Percentiles rank a stretch among this genome's conserved stretches.
phyloP scores from a whole-genome alignment of 192 early-diverging fungal genomes.

The Coemansia sp. region DNA sequence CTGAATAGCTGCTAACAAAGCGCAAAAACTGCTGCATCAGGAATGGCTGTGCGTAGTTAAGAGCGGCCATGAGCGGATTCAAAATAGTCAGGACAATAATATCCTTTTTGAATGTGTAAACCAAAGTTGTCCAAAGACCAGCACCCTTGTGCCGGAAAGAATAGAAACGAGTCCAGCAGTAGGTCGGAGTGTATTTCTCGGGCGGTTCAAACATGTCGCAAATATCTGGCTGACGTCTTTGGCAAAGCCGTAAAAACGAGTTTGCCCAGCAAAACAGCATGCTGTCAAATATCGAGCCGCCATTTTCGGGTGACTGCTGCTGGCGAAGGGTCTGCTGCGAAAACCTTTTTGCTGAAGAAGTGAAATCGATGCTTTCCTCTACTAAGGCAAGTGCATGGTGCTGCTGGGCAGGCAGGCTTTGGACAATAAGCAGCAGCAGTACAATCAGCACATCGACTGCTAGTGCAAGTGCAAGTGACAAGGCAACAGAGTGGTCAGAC shows the following conservation, averaged over 20 bases:
- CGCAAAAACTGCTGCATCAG: slow-evolving; percentile 59
- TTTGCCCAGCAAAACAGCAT: slow-evolving; percentile 33
- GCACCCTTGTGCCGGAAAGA: neutral
- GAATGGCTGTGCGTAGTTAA: slow-evolving; percentile 58
- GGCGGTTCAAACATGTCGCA: slow-evolving; percentile 24
- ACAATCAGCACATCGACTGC: neutral
- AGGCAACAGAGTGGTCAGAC: neutral
- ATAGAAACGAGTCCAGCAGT: slow-evolving; percentile 19
- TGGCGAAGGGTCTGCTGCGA: neutral
- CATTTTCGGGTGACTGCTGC: slow-evolving; percentile 22
- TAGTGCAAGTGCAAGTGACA: neutral
- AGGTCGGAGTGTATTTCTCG: slow-evolving; percentile 3
- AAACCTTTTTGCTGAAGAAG: neutral
- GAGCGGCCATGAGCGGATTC: slow-evolving; percentile 21
- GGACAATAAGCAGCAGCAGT: slow-evolving; percentile 25
- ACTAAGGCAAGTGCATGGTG: neutral
- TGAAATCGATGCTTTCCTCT: neutral
- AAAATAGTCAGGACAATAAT: slow-evolving; percentile 43
- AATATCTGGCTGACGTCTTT: slow-evolving; percentile 16
- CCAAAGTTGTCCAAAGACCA: slow-evolving; percentile 31
- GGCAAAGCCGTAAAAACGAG: slow-evolving; percentile 15
- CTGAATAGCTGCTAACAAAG: slow-evolving; percentile 39
- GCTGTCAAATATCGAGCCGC: slow-evolving; percentile 28
- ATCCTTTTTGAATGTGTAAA: slow-evolving; percentile 33
- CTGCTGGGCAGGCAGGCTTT: slow-evolving; percentile 14